phyloP scores from a whole-genome alignment of 768 basidiomycete genomes.

The Pholiota microspora region DNA sequence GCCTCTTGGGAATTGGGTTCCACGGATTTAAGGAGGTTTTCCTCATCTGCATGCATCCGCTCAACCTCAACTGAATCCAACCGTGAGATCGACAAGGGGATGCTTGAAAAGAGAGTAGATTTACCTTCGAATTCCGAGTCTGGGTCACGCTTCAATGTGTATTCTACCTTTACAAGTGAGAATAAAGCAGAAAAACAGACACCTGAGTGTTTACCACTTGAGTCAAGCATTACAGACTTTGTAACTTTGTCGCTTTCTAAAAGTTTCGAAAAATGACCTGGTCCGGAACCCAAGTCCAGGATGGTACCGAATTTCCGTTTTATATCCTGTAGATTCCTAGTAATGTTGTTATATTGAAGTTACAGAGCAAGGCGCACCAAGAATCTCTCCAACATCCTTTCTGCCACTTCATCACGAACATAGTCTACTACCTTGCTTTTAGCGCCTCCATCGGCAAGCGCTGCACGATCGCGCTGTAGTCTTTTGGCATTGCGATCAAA shows the following conservation, averaged over 20 bases:
- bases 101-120: conserved; percentile 9
- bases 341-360: too few relatives aligned
- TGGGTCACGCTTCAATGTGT: conserved; percentile 70
- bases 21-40: conserved; percentile 65
- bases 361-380: conserved; percentile 47
- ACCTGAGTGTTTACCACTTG: conserved; percentile 58
- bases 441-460: conserved; percentile 49
- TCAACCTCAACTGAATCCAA: conserved; percentile 63
- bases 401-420: conserved; percentile 86
- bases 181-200: neutral
- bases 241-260: conserved; percentile 64
- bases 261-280: conserved; percentile 89
- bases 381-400: conserved; percentile 87
- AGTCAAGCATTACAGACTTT: conserved; percentile 83
- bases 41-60: conserved; percentile 82
- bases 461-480: conserved; percentile 76
- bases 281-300: conserved; percentile 86
- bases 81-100: conserved; percentile 6
- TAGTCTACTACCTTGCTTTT: conserved; percentile 86
- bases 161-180: conserved; percentile 41
- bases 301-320: conserved; percentile 78
- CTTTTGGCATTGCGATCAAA: conserved; percentile 84
- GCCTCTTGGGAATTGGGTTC: conserved; percentile 82
- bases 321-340: conserved; percentile 87
- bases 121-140: conserved; percentile 81